A percentile compares a stretch with the other conserved stretches of the same genome.
Evolutionary conservation across 176 grass and related monocot species (phyloP).

Genomic region (Oryza glaberrima): DNA sequence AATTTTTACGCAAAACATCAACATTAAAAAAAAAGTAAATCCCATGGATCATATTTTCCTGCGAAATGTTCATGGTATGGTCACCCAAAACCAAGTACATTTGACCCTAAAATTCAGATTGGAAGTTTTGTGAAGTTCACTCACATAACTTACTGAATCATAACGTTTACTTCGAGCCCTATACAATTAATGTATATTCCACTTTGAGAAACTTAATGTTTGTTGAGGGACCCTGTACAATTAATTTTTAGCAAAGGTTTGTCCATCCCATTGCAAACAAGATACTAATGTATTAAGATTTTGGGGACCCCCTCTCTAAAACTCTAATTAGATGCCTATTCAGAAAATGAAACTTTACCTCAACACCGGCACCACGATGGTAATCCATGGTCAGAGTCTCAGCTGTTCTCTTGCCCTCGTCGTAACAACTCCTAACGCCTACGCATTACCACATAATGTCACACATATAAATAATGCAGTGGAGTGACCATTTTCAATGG

Average conservation of each 20-base stretch:
- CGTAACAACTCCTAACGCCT: constrained; percentile 97
- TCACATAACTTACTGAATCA: not conserved
- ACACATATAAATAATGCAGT: constrained; percentile 11
- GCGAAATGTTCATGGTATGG: not conserved
- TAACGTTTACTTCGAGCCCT: not conserved
- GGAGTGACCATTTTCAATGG: not conserved
- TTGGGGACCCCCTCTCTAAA: not conserved
- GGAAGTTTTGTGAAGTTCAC: not conserved
- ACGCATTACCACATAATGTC: not conserved
- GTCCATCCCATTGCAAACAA: not conserved
- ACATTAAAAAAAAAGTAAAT: not conserved
- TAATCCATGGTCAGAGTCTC: constrained; percentile 99
- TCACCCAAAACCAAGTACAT: not conserved
- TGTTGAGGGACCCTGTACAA: not conserved
- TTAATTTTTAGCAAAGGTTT: constrained; percentile 21
- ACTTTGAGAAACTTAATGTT: not conserved
- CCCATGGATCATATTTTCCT: not conserved
- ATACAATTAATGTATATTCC: not conserved
- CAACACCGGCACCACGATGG: constrained; percentile 85
- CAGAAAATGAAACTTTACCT: constrained; percentile 60
- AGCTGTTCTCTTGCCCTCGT: constrained; percentile 96
- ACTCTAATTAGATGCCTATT: not conserved
- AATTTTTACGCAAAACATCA: not conserved
- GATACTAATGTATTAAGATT: not conserved
- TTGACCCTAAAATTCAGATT: not conserved